Conservation (phyloP, 2,329 filamentous ascomycete genomes). For the Fusarium floridanum region DNA sequence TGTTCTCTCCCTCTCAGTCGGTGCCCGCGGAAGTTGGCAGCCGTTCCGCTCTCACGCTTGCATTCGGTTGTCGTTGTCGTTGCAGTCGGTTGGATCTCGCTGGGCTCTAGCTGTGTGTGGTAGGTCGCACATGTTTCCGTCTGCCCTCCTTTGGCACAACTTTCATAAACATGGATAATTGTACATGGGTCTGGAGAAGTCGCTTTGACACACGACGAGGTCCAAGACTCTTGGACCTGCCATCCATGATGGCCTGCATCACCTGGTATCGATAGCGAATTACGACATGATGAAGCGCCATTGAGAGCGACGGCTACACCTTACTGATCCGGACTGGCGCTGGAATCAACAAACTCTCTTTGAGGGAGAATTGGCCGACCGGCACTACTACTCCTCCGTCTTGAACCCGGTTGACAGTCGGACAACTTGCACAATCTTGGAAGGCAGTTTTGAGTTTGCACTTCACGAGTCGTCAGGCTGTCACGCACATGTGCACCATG, state of each 20-base stretch:
- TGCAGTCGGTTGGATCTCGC: constrained; percentile 21
- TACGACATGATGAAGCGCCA: constrained; percentile 15
- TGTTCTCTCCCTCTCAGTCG: constrained; percentile 30
- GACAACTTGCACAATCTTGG: constrained; percentile 6
- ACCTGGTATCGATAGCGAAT: constrained; percentile 12
- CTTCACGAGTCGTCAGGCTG: constrained; percentile 30
- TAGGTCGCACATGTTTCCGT: constrained; percentile 10
- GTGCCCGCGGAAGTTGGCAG: constrained; percentile 40
- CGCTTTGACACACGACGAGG: neutral
- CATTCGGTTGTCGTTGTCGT: constrained; percentile 26
- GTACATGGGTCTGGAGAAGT: constrained; percentile 15
- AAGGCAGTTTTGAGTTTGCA: constrained; percentile 27
- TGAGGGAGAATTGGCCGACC: neutral
- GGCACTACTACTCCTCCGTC: constrained; percentile 20
- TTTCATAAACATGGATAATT: constrained; percentile 5
- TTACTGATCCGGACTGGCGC: constrained; percentile 26
- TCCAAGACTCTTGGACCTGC: constrained; percentile 26
- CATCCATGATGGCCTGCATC: constrained; percentile 33
- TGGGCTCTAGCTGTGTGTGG: constrained; percentile 8
- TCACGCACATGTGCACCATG: constrained; percentile 28
- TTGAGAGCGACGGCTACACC: constrained; percentile 8
- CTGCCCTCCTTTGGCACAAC: constrained; percentile 7
- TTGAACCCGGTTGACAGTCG: constrained; percentile 21
- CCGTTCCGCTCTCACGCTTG: constrained; percentile 37
- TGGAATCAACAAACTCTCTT: constrained; percentile 20